Conservation (phyloP, 352 stramenopile species). For the Pythium graminicola region DNA sequence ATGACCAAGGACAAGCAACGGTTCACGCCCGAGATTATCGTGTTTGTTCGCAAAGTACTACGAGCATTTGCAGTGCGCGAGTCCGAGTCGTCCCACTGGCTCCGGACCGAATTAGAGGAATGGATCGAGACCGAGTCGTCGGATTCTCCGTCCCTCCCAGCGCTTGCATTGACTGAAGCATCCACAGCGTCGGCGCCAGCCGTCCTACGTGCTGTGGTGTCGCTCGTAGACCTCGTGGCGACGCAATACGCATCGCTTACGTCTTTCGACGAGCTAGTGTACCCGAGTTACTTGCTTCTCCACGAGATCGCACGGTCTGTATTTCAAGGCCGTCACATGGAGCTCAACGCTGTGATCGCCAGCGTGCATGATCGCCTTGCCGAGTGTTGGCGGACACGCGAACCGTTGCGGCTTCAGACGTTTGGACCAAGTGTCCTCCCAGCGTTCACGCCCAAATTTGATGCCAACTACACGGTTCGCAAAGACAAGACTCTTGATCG, state of each 20-base stretch:
- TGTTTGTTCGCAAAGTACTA: constrained; percentile 44
- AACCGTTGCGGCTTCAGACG: constrained; percentile 70
- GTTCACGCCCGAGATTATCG: constrained; percentile 82
- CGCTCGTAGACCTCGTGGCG: constrained; percentile 36
- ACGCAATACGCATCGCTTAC: constrained; percentile 55
- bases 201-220: constrained; percentile 43
- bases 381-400: constrained; percentile 36
- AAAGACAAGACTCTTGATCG: constrained; percentile 86
- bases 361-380: constrained; percentile 41
- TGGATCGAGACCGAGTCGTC: constrained; percentile 23
- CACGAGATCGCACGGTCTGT: constrained; percentile 46
- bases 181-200: constrained; percentile 39
- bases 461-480: constrained; percentile 88
- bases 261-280: constrained; percentile 73
- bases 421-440: constrained; percentile 62
- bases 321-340: constrained; percentile 22
- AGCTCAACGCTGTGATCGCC: constrained; percentile 45
- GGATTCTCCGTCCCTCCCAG: constrained; percentile 27
- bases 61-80: constrained; percentile 46
- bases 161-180: constrained; percentile 31
- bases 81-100: constrained; percentile 30
- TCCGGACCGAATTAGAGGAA: constrained; percentile 40
- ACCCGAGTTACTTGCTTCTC: constrained; percentile 61
- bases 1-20: constrained; percentile 86
- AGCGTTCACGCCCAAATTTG: constrained; percentile 86